phyloP scores from a whole-genome alignment of 768 basidiomycete species.

The Pseudohyphozyma bogoriensis region DNA sequence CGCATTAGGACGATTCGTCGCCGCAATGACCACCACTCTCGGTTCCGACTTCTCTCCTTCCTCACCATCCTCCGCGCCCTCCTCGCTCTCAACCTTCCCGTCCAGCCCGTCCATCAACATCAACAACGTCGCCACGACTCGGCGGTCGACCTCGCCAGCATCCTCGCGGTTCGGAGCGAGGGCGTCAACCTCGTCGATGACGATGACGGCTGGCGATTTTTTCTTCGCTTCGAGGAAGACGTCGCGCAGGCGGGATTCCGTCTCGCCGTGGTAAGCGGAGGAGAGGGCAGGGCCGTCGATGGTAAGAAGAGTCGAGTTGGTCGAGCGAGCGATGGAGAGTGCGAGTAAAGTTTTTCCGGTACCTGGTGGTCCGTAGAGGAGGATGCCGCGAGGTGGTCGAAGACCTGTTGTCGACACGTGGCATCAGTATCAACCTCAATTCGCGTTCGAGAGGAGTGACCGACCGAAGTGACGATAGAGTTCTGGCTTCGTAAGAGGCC shows the following conservation, averaged over 20 bases:
- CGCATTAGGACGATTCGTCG: slow-evolving; percentile 89
- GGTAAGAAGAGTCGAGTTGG: slow-evolving; percentile 74
- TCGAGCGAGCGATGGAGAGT: slow-evolving; percentile 81
- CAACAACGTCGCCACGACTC: slow-evolving; percentile 87
- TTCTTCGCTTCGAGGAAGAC: slow-evolving; percentile 76
- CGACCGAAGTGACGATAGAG: slow-evolving; percentile 65
- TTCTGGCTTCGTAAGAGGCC: slow-evolving; percentile 72
- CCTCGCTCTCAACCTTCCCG: slow-evolving; percentile 39
- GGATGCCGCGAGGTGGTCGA: slow-evolving; percentile 91
- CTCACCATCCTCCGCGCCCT: slow-evolving; percentile 36
- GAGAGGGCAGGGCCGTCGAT: slow-evolving; percentile 93
- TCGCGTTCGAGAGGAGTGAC: slow-evolving; percentile 22
- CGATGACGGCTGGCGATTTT: slow-evolving; percentile 80
- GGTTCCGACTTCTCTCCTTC: slow-evolving; percentile 12
- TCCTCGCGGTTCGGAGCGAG: slow-evolving; percentile 84
- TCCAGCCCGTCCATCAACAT: slow-evolving; percentile 80
- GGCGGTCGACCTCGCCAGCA: slow-evolving; percentile 85
- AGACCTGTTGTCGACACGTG: slow-evolving; percentile 58
- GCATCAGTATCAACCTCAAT: slow-evolving; percentile 27
- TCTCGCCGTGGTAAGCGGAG: slow-evolving; percentile 94
- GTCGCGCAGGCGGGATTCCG: slow-evolving; percentile 77
- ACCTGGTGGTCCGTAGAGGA: slow-evolving; percentile 90
- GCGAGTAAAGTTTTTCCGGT: slow-evolving; percentile 97
- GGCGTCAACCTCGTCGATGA: slow-evolving; percentile 93
- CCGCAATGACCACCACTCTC: slow-evolving; percentile 86